phyloP scores from a whole-genome alignment of 305 asterid species.

The Fraxinus baroniana region DNA sequence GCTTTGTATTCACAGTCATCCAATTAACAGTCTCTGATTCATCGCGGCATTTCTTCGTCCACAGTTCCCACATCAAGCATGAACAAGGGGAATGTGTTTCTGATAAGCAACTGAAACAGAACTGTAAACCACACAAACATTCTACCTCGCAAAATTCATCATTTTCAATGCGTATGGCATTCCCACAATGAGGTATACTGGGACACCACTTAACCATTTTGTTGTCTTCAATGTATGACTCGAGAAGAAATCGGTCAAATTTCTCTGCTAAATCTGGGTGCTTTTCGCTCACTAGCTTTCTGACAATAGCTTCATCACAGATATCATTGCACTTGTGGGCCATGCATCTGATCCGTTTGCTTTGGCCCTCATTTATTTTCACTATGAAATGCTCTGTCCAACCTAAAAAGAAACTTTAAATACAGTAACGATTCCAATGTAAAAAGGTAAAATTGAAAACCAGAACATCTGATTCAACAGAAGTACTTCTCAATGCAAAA shows the following conservation, averaged over 20 bases:
- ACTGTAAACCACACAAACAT: slow-evolving; percentile 90
- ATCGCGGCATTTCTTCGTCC: slow-evolving; percentile 91
- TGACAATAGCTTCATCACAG: slow-evolving; percentile 75
- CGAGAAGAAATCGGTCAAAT: slow-evolving; percentile 84
- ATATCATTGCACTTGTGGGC: slow-evolving; percentile 85
- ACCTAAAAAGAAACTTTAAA: slow-evolving; percentile 43
- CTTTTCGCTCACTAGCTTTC: slow-evolving; percentile 56
- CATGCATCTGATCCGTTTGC: slow-evolving; percentile 96
- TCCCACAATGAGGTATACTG: slow-evolving; percentile 93
- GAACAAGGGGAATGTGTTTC: slow-evolving; percentile 98
- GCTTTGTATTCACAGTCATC: slow-evolving; percentile 83
- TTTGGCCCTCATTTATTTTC: slow-evolving; percentile 92
- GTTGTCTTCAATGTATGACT: slow-evolving; percentile 95
- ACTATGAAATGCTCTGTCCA: slow-evolving; percentile 96
- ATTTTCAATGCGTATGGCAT: slow-evolving; percentile 78
- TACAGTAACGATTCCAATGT: slow-evolving; percentile 2
- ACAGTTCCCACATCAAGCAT: slow-evolving; percentile 89
- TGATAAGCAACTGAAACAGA: slow-evolving; percentile 83
- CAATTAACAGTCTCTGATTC: slow-evolving; percentile 95
- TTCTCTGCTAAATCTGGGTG: slow-evolving; percentile 75
- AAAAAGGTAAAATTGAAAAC: not conserved
- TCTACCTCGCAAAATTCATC: slow-evolving; percentile 89
- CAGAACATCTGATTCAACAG: not conserved
- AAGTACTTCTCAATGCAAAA: not conserved
- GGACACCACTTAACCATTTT: slow-evolving; percentile 99